phyloP scores from a whole-genome alignment of 306 rosid genomes.

The Glycine tomentella region DNA sequence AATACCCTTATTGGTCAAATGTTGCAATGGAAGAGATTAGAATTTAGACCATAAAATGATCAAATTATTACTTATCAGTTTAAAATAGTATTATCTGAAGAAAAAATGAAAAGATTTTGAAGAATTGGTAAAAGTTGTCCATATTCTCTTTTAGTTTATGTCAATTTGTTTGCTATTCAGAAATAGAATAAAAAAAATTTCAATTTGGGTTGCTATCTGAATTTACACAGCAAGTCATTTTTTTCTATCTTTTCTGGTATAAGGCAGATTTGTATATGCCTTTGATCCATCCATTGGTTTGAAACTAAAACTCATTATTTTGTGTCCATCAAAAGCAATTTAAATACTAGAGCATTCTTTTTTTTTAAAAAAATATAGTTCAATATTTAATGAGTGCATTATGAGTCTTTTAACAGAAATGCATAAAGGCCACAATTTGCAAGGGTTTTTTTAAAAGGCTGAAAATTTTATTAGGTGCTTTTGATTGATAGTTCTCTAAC shows the following conservation, averaged over 20 bases:
- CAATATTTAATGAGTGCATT: background rate
- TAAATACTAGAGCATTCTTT: background rate
- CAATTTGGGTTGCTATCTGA: slow-evolving; percentile 21
- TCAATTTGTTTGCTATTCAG: slow-evolving; percentile 6
- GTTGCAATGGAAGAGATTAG: slow-evolving; percentile 24
- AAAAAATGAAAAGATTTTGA: slow-evolving; percentile 1
- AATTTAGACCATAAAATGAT: background rate
- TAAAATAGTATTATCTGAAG: background rate
- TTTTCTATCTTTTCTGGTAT: background rate
- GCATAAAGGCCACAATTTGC: slow-evolving; percentile 13
- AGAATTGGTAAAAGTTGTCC: background rate
- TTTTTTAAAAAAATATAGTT: slow-evolving; percentile 12
- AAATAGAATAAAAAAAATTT: slow-evolving; percentile 18
- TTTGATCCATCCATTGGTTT: slow-evolving; percentile 15
- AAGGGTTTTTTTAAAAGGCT: slow-evolving; percentile 23
- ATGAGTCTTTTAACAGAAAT: slow-evolving; percentile 26
- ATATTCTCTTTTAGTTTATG: slow-evolving; percentile 12
- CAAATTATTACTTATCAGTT: slow-evolving; percentile 23
- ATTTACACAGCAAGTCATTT: slow-evolving; percentile 14
- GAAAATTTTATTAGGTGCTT: slow-evolving; percentile 15
- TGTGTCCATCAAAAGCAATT: slow-evolving; percentile 9
- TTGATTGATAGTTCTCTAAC: slow-evolving; percentile 2
- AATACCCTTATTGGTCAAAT: slow-evolving; percentile 19
- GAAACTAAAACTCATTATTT: slow-evolving; percentile 4
- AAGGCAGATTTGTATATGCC: slow-evolving; percentile 6